Evolutionary conservation across 2,329 filamentous ascomycete species (phyloP).

Genomic region (Botryosphaeria dothidea): DNA sequence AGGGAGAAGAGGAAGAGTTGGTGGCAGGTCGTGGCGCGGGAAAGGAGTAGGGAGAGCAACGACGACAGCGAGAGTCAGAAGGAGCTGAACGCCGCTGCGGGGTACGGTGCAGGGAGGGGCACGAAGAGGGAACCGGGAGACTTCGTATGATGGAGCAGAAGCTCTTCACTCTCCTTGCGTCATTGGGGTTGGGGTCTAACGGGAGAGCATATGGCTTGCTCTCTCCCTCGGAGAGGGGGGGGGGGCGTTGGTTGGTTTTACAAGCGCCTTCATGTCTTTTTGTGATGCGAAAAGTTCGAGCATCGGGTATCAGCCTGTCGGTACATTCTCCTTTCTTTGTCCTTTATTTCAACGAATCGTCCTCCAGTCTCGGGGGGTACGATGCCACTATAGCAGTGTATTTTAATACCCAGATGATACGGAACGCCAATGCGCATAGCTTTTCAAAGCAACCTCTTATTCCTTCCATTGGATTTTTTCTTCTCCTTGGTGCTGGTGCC

Average conservation of each 20-base stretch:
- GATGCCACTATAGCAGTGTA: not conserved
- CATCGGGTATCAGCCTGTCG: not conserved
- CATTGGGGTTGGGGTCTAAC: not conserved
- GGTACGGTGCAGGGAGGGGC: not conserved
- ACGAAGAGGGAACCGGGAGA: not conserved
- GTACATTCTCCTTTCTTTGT: not conserved
- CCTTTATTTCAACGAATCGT: not conserved
- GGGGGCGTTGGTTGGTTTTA: not conserved
- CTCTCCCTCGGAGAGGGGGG: not conserved
- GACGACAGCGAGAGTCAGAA: slow-evolving; percentile 1
- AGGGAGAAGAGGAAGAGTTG: not conserved
- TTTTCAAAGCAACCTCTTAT: not conserved
- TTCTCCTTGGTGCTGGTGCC: too few relatives aligned
- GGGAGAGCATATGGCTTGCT: not conserved
- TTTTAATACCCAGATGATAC: not conserved
- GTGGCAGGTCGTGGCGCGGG: not conserved
- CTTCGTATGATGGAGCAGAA: not conserved
- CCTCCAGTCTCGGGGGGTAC: not conserved
- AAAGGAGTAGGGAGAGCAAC: not conserved
- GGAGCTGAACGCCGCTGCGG: not conserved
- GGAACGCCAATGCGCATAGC: not conserved
- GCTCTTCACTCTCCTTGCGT: not conserved
- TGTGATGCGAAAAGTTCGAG: not conserved
- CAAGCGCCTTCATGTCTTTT: not conserved
- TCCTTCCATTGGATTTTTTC: not conserved